These are phyloP conservation scores for Lanzia echinophila DNA, from an alignment of 2,329 filamentous ascomycete species.

Conservation along the genomic window DNA sequence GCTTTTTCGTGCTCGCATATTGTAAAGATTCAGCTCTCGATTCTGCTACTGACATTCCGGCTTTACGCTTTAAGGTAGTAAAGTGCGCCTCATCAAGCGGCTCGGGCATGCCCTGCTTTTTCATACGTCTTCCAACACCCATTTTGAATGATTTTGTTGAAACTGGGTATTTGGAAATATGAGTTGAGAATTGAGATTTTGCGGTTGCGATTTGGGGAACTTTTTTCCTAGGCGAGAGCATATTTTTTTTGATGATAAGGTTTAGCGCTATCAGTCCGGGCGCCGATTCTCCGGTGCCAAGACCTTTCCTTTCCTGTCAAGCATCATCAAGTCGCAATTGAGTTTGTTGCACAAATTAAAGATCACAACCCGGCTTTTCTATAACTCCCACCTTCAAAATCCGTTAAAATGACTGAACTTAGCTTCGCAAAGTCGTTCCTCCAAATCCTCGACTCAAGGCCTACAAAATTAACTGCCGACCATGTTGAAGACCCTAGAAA, in stretches of 20 bases:
- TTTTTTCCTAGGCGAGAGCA: conserved; percentile 18
- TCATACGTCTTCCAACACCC: conserved; percentile 88
- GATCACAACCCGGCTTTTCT: background rate
- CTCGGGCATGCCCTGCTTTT: conserved; percentile 86
- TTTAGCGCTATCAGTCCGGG: conserved; percentile 14
- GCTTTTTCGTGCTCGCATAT: conserved; percentile 51
- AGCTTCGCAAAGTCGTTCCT: conserved; percentile 82
- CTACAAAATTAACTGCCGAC: conserved; percentile 76
- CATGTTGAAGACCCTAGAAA: conserved; percentile 81
- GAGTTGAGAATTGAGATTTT: conserved; percentile 6
- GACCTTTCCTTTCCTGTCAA: background rate
- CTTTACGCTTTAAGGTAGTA: conserved; percentile 79
- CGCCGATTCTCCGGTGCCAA: conserved; percentile 15
- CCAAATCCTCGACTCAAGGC: conserved; percentile 67
- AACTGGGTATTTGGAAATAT: conserved; percentile 2
- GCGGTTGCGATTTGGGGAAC: conserved; percentile 11
- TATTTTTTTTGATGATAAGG: conserved; percentile 20
- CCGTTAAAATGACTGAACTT: conserved; percentile 65
- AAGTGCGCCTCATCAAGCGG: conserved; percentile 74
- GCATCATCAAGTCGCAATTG: background rate
- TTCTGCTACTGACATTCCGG: conserved; percentile 57
- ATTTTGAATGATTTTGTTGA: conserved; percentile 44
- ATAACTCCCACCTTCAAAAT: background rate
- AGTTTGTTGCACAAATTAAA: background rate
- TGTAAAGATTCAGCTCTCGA: conserved; percentile 41